These are phyloP conservation scores for Trichoderma koningii DNA, from an alignment of 2,329 filamentous ascomycete species.

Conservation along the genomic window DNA sequence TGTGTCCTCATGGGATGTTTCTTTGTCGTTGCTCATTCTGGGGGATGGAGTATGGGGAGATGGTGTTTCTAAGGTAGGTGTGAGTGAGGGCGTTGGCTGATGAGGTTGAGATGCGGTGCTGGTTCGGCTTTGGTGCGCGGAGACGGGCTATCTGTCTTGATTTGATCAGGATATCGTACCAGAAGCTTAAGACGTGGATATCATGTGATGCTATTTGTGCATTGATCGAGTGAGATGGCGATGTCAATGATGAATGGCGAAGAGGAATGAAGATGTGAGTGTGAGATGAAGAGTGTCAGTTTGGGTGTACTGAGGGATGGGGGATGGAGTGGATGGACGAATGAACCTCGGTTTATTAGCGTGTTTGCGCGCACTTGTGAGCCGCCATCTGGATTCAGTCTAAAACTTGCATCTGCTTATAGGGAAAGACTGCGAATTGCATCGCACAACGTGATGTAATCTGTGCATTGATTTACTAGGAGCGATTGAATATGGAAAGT, in stretches of 20 bases:
- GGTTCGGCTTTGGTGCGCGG: background rate
- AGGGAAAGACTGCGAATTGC: too few relatives aligned
- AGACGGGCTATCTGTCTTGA: background rate
- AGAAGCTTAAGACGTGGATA: background rate
- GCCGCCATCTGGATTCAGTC: background rate
- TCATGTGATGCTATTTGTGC: background rate
- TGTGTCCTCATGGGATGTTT: slow-evolving; percentile 36
- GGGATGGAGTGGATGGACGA: background rate
- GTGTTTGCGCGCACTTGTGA: background rate
- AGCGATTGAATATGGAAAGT: too few relatives aligned
- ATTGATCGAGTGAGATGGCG: background rate
- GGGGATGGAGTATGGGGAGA: background rate
- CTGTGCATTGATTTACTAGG: too few relatives aligned
- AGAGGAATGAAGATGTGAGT: background rate
- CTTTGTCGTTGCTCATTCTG: slow-evolving; percentile 26
- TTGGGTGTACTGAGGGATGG: background rate
- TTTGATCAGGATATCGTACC: too few relatives aligned
- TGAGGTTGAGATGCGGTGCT: background rate
- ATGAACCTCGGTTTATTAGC: slow-evolving; percentile 4
- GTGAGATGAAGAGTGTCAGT: background rate
- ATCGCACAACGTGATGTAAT: too few relatives aligned
- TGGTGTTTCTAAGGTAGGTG: background rate
- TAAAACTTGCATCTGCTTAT: too few relatives aligned
- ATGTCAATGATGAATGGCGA: background rate
- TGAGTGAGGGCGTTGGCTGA: too few relatives aligned